Base-by-base conservation (phyloP, 2,329 filamentous ascomycete species). In the Aspergillus persii region DNA sequence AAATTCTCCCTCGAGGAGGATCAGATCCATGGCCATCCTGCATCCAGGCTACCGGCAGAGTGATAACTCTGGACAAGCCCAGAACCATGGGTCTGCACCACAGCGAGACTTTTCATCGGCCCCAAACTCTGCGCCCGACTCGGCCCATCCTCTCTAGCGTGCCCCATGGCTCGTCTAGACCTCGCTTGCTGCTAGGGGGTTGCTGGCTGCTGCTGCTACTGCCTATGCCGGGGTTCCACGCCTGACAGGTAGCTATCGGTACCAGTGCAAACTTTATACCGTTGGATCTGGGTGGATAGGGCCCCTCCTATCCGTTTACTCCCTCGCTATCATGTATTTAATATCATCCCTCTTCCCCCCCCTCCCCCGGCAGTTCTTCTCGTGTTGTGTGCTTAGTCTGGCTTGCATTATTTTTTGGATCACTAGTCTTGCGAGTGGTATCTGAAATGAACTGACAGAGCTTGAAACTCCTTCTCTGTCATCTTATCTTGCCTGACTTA, bases 51-150 rank as follows among this genome's bases (percentile, higher is more conserved):
- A 9, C 56, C 51, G n/a, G 33, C 27, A 31, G 46, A 44, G 36
- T 41, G 50, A 51, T 50, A 53, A 57, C 31, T 60, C 44, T 58
- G 52, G 51, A 26, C 52, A 15, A 47, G 12, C 36, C 12, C 3
- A 8, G 49, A 53, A 29, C 59, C 59, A 59, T 58, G 59, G 59
- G 48, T 39, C 46, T 23, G 18, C 8, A 5, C 9, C 44, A 26
- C 53, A 58, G 53, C 59, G 52, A 61, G 59, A 61, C 59, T 61
- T 61, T 23, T 61, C 44, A 48, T 36, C 57, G 57, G 57, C 57
- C 52, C 33, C 50, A 31, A 36, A 50, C 36, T 56, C 39, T 51
- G n/a, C 18, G 57, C 52, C 47, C 57, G 57, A 53, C 47, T 57
- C 54, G 53, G 44, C 18, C 8, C 44, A 54, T 56, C 41, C 30